Base-by-base conservation (phyloP, 1,139 yeast genomes). In the Blastobotrys capitulatus region DNA sequence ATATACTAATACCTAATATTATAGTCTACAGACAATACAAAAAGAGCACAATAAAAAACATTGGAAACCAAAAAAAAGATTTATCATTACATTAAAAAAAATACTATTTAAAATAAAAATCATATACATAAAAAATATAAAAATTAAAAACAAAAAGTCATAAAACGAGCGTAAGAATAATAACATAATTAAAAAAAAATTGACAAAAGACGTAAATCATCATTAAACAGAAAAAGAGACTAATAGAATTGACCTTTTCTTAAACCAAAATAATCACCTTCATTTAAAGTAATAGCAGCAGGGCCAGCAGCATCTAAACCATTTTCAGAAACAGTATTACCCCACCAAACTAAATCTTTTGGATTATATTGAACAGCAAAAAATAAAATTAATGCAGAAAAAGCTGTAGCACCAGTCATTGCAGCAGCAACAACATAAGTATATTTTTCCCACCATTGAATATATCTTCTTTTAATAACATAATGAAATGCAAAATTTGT, bases 381-480 rank as follows among this genome's bases (percentile, higher is more conserved):
- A 64, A 80, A 73, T 38, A 80, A 78, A 45, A 80, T 62, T 29
- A 67, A 52, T 10, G 65, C 66, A 12, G 66, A 54, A 38, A 64
- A 55, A 18, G 67, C 68, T 8, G 58, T 54, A n/a, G 85, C 86
- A 2, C 83, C 79, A 26, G 78, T 76, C n/a, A 81, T 66, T 1
- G 78, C 84, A 53, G 81, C 76, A 35, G 59, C 55, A 76, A 72
- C 65, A 6, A 82, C 74, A 60, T 82, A 82, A 57, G 78, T 80
- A 53, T 71, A 72, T 57, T 73, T 72, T 32, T 69, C 69, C 67
- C 75, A 74, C 73, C 69, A 75, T 65, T 77, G 78, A 70, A 70
- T 57, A 58, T 75, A 78, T 54, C 77, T 71, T 55, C 67, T 72
- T 56, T 74, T 77, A 57, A 80, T 66, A 61, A 71, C 67, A 59